Base-by-base conservation (phyloP, 306 rosid species). In the Cucurbita argyrosperma region DNA sequence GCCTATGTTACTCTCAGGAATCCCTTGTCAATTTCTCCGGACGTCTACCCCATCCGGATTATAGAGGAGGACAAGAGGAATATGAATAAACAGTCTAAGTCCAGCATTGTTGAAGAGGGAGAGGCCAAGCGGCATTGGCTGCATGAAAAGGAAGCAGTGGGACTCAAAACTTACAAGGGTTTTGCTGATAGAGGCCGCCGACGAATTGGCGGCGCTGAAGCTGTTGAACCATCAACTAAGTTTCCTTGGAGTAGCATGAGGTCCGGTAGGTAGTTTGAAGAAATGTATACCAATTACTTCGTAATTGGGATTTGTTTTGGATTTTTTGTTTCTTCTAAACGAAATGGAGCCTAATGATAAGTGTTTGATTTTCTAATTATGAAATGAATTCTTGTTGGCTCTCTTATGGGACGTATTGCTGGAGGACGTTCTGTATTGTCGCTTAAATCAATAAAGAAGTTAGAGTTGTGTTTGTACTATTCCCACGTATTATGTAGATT, bases 161-260 rank as follows among this genome's bases (percentile, higher is more conserved):
- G 60, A 71, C 16, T 12, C 37, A 73, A 51, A 75, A 9, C 59
- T 15, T 74, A 64, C 51, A 84, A 64, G 69, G 72, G 71, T 12
- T 76, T 74, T 10, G 26, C 63, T 16, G 77, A 78, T 64, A 42
- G 80, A 66, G 62, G 79, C 42, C 77, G 79, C 6, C 76, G 65
- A 65, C 76, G 76, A 19, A 50, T 35, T 13, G 52, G 19, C 23
- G 73, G 79, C 1, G 78, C 56, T 35, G 79, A 51, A 46, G 23
- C 26, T 40, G 52, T 45, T 3, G 82, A 75, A 42, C 75, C 50
- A 15, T 74, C 47, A 19, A 84, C 81, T 8, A 90, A 85, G 82
- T 92, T 92, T 67, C 97, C 97, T 0, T 92, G 96, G 98, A 84
- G 85, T 57, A 83, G 79, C 79, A 90, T 92, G 91, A 85, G 83